phyloP scores from a whole-genome alignment of 257 asterid species.

The Solanum raphanifolium region DNA sequence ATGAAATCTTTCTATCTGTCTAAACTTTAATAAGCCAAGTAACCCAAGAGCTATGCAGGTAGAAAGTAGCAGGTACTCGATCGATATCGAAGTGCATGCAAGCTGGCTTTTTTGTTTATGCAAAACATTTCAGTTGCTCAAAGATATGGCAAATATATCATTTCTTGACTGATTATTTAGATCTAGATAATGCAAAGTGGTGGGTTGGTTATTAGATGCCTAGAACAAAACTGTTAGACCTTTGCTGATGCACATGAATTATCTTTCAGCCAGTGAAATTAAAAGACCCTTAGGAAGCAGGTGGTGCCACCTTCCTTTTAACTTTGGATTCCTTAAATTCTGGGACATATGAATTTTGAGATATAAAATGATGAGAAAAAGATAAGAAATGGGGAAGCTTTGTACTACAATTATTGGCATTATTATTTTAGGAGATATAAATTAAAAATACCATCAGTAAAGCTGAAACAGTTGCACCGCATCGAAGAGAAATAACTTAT shows the following conservation, averaged over 20 bases:
- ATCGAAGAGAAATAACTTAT: neutral
- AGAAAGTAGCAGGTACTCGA: neutral
- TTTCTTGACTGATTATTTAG: neutral
- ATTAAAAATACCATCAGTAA: neutral
- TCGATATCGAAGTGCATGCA: neutral
- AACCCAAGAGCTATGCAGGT: neutral
- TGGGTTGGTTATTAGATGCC: neutral
- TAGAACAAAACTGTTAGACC: neutral
- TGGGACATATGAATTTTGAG: neutral
- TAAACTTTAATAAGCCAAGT: neutral
- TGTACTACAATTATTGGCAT: neutral
- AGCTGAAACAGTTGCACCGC: neutral
- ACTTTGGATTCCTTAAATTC: neutral
- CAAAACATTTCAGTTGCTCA: neutral
- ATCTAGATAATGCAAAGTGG: neutral
- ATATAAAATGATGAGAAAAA: neutral
- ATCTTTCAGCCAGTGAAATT: neutral
- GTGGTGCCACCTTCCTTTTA: neutral
- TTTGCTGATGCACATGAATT: neutral
- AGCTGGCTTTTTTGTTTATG: neutral
- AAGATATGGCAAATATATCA: neutral
- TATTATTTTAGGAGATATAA: neutral
- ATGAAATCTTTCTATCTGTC: neutral
- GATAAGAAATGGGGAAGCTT: neutral
- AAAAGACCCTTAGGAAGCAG: neutral